phyloP scores from a whole-genome alignment of 2,329 filamentous ascomycete species.

The Cephalotrichum gorgonifer region DNA sequence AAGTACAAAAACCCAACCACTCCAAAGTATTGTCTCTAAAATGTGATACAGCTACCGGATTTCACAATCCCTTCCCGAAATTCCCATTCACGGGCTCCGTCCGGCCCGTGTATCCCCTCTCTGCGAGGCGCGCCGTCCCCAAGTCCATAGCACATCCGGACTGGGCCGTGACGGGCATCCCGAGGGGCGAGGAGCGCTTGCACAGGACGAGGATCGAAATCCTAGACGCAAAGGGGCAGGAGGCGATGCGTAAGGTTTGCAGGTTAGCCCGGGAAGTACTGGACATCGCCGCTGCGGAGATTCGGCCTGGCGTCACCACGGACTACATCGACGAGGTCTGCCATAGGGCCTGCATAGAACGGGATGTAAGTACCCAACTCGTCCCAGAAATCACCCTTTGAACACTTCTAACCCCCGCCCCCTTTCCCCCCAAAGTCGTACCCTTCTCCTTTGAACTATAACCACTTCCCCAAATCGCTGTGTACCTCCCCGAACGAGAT shows the following conservation, averaged over 20 bases:
- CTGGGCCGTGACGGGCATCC: conserved; percentile 76
- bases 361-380: conserved; percentile 56
- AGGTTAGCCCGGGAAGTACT: conserved; percentile 79
- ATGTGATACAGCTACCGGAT: conserved; percentile 81
- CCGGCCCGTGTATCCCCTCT: conserved; percentile 80
- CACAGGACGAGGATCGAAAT: conserved; percentile 75
- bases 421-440: no score
- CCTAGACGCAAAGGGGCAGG: conserved; percentile 67
- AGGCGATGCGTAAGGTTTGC: conserved; percentile 90
- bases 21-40: conserved; percentile 75
- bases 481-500: conserved; percentile 96
- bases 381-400: neutral
- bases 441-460: conserved; percentile 90
- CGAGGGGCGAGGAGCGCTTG: conserved; percentile 49
- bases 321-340: conserved; percentile 92
- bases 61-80: conserved; percentile 85
- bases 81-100: conserved; percentile 74
- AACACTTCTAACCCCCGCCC: neutral
- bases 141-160: conserved; percentile 75
- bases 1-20: conserved; percentile 56
- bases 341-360: conserved; percentile 87
- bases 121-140: conserved; percentile 60
- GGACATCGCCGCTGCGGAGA: conserved; percentile 75
- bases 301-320: conserved; percentile 87
- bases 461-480: conserved; percentile 93